Conservation (phyloP, 495 filamentous ascomycete genomes). For the Penicillium roqueforti region DNA sequence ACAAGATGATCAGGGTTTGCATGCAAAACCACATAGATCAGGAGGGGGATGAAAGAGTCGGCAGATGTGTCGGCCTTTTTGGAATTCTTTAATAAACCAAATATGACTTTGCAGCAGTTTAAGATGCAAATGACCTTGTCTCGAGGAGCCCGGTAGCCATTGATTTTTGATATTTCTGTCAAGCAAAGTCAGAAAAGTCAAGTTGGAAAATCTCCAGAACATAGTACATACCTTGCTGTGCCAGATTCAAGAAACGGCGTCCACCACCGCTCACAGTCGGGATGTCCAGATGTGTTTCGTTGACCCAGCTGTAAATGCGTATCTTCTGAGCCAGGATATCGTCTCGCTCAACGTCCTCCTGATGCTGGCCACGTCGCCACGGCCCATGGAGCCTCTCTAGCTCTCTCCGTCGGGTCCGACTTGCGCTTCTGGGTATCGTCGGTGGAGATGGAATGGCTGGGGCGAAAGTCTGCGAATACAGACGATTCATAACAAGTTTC, state of each 20-base stretch:
- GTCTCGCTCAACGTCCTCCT: conserved; percentile 96
- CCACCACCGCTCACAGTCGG: conserved; percentile 78
- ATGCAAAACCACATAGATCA: conserved; percentile 93
- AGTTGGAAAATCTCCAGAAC: not conserved
- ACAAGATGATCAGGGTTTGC: conserved; percentile 93
- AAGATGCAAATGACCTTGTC: conserved; percentile 98
- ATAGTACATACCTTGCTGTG: conserved; percentile 67
- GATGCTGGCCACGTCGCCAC: conserved; percentile 87
- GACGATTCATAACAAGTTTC: conserved; percentile 97
- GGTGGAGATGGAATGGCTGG: conserved; percentile 81
- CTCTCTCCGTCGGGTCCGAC: conserved; percentile 64
- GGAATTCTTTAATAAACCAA: conserved; percentile 88
- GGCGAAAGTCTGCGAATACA: conserved; percentile 95
- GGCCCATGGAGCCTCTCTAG: conserved; percentile 69
- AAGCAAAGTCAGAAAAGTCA: conserved; percentile 22
- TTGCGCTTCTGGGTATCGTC: conserved; percentile 57
- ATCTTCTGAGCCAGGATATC: conserved; percentile 94
- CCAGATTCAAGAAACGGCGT: conserved; percentile 78
- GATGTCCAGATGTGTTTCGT: conserved; percentile 93
- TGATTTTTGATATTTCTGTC: conserved; percentile 87
- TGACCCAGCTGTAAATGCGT: conserved; percentile 91
- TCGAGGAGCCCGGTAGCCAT: conserved; percentile 87
- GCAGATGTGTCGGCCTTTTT: conserved; percentile 86
- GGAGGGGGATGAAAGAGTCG: conserved; percentile 89
- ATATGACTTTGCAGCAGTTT: conserved; percentile 99